phyloP scores from a whole-genome alignment of 2,329 filamentous ascomycete genomes.

The Trichoderma oligosporum region DNA sequence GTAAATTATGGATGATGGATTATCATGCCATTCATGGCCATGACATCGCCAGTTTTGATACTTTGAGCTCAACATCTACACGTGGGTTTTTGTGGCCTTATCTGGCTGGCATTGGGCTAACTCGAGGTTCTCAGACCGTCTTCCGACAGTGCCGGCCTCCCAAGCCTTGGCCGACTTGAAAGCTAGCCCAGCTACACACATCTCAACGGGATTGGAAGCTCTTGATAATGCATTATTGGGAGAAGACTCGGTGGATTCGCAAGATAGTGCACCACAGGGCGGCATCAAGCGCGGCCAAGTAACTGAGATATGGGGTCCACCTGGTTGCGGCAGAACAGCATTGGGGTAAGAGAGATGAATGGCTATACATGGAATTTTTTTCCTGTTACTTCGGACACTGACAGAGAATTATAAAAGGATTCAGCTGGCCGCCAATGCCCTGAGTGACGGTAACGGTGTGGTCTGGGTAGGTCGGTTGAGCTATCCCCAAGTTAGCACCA shows the following conservation, averaged over 20 bases:
- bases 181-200: constrained; percentile 45
- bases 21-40: constrained; percentile 57
- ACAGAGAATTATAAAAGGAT: constrained; percentile 51
- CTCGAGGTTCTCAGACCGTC: constrained; percentile 53
- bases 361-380: background rate
- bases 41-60: constrained; percentile 59
- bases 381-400: constrained; percentile 5
- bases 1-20: constrained; percentile 44
- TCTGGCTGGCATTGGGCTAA: constrained; percentile 7
- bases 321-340: constrained; percentile 79
- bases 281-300: constrained; percentile 74
- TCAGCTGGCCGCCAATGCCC: constrained; percentile 62
- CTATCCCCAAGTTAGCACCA: background rate
- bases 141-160: constrained; percentile 73
- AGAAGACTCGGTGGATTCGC: constrained; percentile 17
- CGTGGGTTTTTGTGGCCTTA: constrained; percentile 40
- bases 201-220: constrained; percentile 53
- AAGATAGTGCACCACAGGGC: constrained; percentile 30
- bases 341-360: constrained; percentile 55
- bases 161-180: constrained; percentile 63
- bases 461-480: constrained; percentile 74
- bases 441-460: constrained; percentile 59
- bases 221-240: constrained; percentile 48
- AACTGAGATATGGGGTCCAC: constrained; percentile 83
- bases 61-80: constrained; percentile 43